Conservation (phyloP, 495 filamentous ascomycete genomes). For the Sordaria brevicollis region DNA sequence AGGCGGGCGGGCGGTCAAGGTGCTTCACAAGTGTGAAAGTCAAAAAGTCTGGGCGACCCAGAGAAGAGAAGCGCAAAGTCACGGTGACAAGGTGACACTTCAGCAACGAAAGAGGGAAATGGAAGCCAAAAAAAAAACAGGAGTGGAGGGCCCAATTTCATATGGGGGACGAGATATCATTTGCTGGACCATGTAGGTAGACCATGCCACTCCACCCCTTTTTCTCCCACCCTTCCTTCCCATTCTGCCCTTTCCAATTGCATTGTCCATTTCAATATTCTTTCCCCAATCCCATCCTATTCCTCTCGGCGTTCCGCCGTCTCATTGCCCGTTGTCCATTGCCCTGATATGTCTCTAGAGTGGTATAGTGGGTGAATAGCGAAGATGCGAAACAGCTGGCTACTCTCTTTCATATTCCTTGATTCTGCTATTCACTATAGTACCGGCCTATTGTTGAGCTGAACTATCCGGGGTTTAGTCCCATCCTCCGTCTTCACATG, state of each 20-base stretch:
- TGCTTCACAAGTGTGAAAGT: neutral
- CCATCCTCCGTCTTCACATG: neutral
- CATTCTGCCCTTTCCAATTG: neutral
- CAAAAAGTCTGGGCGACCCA: conserved; percentile 2
- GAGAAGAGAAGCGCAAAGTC: conserved; percentile 1
- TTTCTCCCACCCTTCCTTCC: neutral
- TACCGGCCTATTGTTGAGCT: neutral
- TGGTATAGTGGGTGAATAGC: neutral
- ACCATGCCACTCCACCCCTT: neutral
- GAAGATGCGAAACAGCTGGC: neutral
- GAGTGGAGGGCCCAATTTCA: conserved; percentile 7
- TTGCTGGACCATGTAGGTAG: too few species aligned
- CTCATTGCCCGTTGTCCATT: neutral
- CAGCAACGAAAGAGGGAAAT: neutral
- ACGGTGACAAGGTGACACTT: conserved; percentile 4
- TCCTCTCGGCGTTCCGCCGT: neutral
- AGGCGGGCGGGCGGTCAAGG: neutral
- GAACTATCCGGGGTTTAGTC: neutral
- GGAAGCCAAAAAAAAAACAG: neutral
- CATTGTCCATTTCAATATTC: neutral
- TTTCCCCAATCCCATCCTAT: too few species aligned
- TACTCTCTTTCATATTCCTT: neutral
- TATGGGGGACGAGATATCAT: neutral
- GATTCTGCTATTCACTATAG: neutral
- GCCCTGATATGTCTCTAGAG: neutral